Evolutionary conservation across 169 alveolate genomes (phyloP).

Genomic region (Pseudocohnilembus persalinus): DNA sequence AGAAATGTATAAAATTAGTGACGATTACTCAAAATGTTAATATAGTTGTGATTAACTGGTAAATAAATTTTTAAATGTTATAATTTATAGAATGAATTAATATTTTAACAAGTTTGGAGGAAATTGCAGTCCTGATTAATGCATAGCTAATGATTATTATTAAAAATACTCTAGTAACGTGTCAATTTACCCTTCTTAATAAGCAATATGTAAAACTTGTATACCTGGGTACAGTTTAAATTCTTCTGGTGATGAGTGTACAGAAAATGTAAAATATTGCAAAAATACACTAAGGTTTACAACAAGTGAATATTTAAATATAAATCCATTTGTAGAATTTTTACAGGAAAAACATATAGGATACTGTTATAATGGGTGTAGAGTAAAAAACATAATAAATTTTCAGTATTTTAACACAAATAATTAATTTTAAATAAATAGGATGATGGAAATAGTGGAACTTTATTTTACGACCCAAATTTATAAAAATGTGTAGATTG

Average conservation of each 20-base stretch:
- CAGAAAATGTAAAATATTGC: not conserved
- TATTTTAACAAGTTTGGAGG: no score
- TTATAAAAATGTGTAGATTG: not conserved
- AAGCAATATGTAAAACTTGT: not conserved
- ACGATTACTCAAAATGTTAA: no score
- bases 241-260: not conserved
- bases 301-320: not conserved
- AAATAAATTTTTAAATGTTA: no score
- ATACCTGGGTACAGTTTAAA: not conserved
- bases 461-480: not conserved
- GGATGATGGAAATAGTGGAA: not conserved
- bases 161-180: not conserved
- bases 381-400: not conserved
- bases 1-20: no score
- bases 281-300: not conserved
- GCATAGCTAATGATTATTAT: not conserved
- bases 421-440: no score
- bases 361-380: not conserved
- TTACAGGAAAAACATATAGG: not conserved
- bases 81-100: no score
- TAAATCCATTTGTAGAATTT: not conserved
- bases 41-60: no score
- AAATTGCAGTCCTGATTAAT: not conserved
- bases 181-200: not conserved
- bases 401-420: no score